A percentile compares a stretch with the other conserved stretches of the same genome.
phyloP scores from a whole-genome alignment of 306 rosid species.

The Corylus avellana region DNA sequence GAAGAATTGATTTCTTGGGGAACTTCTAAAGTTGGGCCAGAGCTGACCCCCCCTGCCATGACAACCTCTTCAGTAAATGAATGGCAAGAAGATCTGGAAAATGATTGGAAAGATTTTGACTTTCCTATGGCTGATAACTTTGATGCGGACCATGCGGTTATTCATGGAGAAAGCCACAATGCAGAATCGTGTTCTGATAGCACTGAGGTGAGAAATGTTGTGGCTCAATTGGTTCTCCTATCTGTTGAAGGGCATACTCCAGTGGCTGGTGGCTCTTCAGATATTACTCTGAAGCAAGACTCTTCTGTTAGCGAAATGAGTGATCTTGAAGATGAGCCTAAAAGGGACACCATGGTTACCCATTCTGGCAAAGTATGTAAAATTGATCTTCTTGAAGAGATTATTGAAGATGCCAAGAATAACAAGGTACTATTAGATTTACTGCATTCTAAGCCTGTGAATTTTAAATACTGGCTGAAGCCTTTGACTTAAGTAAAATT shows the following conservation, averaged over 20 bases:
- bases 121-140: conserved; percentile 16
- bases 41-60: conserved; percentile 12
- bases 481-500: neutral
- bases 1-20: conserved; percentile 1
- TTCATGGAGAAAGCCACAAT: neutral
- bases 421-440: conserved; percentile 67
- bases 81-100: conserved; percentile 1
- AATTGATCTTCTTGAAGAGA: conserved; percentile 67
- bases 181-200: conserved; percentile 27
- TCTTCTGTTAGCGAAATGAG: conserved; percentile 28
- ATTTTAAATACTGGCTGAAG: too few species aligned
- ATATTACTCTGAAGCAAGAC: conserved; percentile 24
- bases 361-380: conserved; percentile 50
- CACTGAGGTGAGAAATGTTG: conserved; percentile 29
- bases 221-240: conserved; percentile 23
- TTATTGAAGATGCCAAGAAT: conserved; percentile 74
- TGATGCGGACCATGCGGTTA: neutral
- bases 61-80: conserved; percentile 5
- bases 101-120: conserved; percentile 27
- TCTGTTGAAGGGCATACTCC: conserved; percentile 20
- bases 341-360: conserved; percentile 17
- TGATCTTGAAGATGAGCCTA: conserved; percentile 40
- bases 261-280: conserved; percentile 30
- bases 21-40: neutral
- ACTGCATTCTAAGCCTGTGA: conserved; percentile 1